phyloP scores from a whole-genome alignment of 2,329 filamentous ascomycete genomes.

The Alternaria consortialis region DNA sequence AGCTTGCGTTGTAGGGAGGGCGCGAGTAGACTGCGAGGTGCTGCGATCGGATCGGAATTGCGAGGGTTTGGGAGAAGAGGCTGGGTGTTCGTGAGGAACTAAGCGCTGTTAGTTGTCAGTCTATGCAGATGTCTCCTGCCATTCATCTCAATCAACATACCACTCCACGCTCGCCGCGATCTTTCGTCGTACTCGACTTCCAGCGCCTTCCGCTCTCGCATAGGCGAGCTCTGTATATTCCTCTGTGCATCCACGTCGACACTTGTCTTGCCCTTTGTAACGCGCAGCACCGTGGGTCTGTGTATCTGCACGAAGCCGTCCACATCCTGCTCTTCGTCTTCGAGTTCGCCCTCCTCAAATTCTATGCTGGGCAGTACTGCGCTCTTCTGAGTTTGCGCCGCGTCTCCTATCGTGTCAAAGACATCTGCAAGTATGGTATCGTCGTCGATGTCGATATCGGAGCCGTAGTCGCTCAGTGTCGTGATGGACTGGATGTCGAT shows the following conservation, averaged over 20 bases:
- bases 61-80: conserved; percentile 10
- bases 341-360: conserved; percentile 30
- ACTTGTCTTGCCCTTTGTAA: conserved; percentile 21
- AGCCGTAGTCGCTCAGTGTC: conserved; percentile 69
- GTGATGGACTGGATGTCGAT: conserved; percentile 59
- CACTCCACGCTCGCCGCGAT: conserved; percentile 48
- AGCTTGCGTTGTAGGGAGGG: neutral
- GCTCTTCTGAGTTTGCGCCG: conserved; percentile 13
- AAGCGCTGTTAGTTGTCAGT: conserved; percentile 54
- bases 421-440: conserved; percentile 51
- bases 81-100: conserved; percentile 42
- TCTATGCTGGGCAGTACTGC: conserved; percentile 31
- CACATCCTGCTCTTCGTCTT: conserved; percentile 34
- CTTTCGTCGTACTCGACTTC: conserved; percentile 55
- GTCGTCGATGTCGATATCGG: conserved; percentile 69
- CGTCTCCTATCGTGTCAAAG: conserved; percentile 19
- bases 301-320: conserved; percentile 59
- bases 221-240: conserved; percentile 30
- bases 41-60: conserved; percentile 1
- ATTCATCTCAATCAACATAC: conserved; percentile 27
- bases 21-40: neutral
- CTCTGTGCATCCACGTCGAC: conserved; percentile 2
- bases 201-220: conserved; percentile 39
- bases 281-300: conserved; percentile 30
- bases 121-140: neutral